Evolutionary conservation across 2,329 filamentous ascomycete genomes (phyloP).

Genomic region (Ceratocystis colombiana): DNA sequence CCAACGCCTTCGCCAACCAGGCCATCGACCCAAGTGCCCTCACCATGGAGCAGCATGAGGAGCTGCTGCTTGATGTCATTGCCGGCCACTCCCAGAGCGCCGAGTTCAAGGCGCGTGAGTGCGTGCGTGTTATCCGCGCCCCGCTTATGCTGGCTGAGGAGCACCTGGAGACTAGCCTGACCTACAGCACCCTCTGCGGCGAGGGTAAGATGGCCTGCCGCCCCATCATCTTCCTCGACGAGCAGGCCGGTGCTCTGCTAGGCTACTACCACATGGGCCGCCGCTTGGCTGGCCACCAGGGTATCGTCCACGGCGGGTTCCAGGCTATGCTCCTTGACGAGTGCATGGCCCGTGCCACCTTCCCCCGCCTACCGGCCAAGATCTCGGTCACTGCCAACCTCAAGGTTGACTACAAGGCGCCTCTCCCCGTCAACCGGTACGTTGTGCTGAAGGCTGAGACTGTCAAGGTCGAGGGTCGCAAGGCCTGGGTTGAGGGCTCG

Average conservation of each 20-base stretch:
- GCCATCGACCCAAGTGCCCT: slow-evolving; percentile 18
- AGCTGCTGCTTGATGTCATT: slow-evolving; percentile 25
- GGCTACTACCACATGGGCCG: slow-evolving; percentile 44
- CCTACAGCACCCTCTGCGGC: slow-evolving; percentile 21
- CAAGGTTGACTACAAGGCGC: slow-evolving; percentile 70
- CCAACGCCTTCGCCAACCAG: slow-evolving; percentile 19
- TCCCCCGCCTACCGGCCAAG: slow-evolving; percentile 76
- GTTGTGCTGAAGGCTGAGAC: slow-evolving; percentile 72
- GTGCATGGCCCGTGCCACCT: slow-evolving; percentile 76
- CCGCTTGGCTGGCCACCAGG: slow-evolving; percentile 78
- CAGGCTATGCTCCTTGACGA: slow-evolving; percentile 91
- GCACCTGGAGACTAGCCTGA: slow-evolving; percentile 23
- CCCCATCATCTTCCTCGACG: slow-evolving; percentile 25
- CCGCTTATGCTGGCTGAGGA: slow-evolving; percentile 25
- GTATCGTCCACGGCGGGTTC: slow-evolving; percentile 81
- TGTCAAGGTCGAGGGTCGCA: slow-evolving; percentile 77
- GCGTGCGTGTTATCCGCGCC: slow-evolving; percentile 24
- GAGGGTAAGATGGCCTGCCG: slow-evolving; percentile 24
- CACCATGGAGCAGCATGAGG: slow-evolving; percentile 20
- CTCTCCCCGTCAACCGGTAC: slow-evolving; percentile 63
- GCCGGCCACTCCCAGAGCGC: slow-evolving; percentile 17
- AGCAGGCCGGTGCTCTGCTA: slow-evolving; percentile 23
- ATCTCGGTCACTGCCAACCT: slow-evolving; percentile 79
- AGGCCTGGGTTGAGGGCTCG: slow-evolving; percentile 79
- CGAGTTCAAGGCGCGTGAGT: slow-evolving; percentile 22